Evolutionary conservation across 148 eudicot genomes (phyloP).

Genomic region (Hydrangea macrophylla): DNA sequence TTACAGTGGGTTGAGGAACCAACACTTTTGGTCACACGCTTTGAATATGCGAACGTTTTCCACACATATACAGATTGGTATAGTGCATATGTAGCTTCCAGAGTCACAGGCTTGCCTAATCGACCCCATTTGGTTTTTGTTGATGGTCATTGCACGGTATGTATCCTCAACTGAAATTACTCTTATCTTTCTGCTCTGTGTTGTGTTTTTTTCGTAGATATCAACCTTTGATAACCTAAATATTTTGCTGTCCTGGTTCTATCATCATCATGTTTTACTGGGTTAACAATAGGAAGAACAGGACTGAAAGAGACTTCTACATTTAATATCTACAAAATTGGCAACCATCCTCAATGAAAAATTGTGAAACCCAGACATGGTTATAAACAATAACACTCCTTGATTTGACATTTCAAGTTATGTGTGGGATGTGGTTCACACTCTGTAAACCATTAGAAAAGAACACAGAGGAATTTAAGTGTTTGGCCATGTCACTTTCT

Average conservation of each 20-base stretch:
- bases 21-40: conserved; percentile 78
- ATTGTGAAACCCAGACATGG: not conserved
- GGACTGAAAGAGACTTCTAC: not conserved
- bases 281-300: not conserved
- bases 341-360: not conserved
- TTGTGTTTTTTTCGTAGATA: not conserved
- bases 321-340: not conserved
- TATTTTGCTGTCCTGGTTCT: not conserved
- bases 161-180: conserved; percentile 14
- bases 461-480: no score
- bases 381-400: not conserved
- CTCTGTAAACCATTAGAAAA: not conserved
- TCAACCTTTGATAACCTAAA: not conserved
- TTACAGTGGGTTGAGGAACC: conserved; percentile 98
- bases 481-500: not conserved
- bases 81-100: conserved; percentile 80
- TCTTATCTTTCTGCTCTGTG: not conserved
- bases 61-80: conserved; percentile 98
- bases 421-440: not conserved
- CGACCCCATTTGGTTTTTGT: conserved; percentile 87
- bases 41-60: conserved; percentile 90
- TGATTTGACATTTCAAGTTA: not conserved
- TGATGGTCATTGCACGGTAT: conserved; percentile 87
- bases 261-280: not conserved
- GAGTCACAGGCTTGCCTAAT: conserved; percentile 84